Base-by-base conservation (phyloP, 2,329 filamentous ascomycete species). In the Cadophora sp. region DNA sequence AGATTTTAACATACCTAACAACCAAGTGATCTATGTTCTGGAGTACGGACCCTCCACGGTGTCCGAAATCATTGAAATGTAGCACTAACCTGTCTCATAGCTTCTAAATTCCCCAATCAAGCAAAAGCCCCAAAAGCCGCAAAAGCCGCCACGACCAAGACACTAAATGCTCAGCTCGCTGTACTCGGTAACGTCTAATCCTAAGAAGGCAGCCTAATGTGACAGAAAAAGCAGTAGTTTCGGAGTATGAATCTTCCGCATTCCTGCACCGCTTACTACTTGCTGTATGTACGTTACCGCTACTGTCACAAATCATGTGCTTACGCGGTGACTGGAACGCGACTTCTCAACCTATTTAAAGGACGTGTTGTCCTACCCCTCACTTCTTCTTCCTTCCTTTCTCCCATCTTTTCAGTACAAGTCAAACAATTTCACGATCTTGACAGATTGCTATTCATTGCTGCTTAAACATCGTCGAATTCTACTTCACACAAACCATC, bases 221-320 rank as follows among this genome's bases (percentile, higher is more conserved):
- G 16, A 39, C 36, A 58, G 27, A 13, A 13, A 1, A 1, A 22
- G 6, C 8, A 43, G 18, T 24, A 20, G 20, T 36, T 58, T 58
- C 53, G 53, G 53, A 58, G 20, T 4, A 7, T 33, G 11, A 41
- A 41, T 41, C 53, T n/a, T 58, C 53, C 53, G 33, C 33, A 13
- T 16, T 24, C n/a, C n/a, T 24, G 20, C 33, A 11, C 33, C 13
- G 53, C 53, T 58, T 41, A 58, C 33, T 24, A 58, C n/a, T 22
- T 39, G 36, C 20, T 3, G 27, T 30, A 30, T 6, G 27, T 30
- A 30, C 27, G 27, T 43, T 58, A 43, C 53, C 33, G n/a, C 53
- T 58, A n/a, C n/a, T 43, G 18, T 58, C 53, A 41, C n/a, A 24
- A 8, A 48, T 58, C 53, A 58, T 36, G 53, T 58, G 53, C 18